Evolutionary conservation across 352 stramenopile species (phyloP), one percentile per base, ranked within the genome.

Genomic region (Phytopythium cucurbitacearum): DNA sequence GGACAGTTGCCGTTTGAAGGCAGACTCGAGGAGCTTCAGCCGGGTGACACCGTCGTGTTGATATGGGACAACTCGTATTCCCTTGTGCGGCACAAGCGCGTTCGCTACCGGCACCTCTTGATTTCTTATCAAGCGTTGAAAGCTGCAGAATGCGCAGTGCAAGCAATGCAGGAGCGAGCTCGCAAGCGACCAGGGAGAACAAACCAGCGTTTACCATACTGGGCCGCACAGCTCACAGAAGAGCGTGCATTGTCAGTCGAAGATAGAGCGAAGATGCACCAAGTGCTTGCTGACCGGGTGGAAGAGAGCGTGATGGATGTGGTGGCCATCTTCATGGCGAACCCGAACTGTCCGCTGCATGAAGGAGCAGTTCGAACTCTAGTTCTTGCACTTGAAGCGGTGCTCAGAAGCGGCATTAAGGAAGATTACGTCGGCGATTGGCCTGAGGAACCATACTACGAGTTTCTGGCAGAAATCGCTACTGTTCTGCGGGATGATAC

Each of bases 51-150:
- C 33, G 84, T 82, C 56, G 79, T 76, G 37, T 67, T 91, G 39
- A 66, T 64, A 5, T 91, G 81, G 81, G 79, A 89, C 51, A 91
- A 91, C 54, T 74, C 71, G 35, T 91, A 91, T 62, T 91, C 81
- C 48, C 61, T 87, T 34, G 62, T 89, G 28, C 76, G 81, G 4
- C 72, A 82, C 60, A 91, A 91, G 39, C 53, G 67, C 10, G 62
- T 92, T 16, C 62, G 63, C 15, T 92, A 90, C 48, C 68, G 81
- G 7, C 74, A 79, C 15, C 49, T 87, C 3, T 47, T 77, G 36
- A 76, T 64, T 1, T 80, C 76, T 1, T 62, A 57, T 12, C 53
- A 58, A 0, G 74, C 66, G 13, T 62, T 85, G 39, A 56, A 54
- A 38, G 75, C 77, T 0, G 79, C 81, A 3, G 59, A 86, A n/a